These are phyloP conservation scores for Chlorella sp. DNA, from an alignment of 139 green algal species.

Conservation along the genomic window DNA sequence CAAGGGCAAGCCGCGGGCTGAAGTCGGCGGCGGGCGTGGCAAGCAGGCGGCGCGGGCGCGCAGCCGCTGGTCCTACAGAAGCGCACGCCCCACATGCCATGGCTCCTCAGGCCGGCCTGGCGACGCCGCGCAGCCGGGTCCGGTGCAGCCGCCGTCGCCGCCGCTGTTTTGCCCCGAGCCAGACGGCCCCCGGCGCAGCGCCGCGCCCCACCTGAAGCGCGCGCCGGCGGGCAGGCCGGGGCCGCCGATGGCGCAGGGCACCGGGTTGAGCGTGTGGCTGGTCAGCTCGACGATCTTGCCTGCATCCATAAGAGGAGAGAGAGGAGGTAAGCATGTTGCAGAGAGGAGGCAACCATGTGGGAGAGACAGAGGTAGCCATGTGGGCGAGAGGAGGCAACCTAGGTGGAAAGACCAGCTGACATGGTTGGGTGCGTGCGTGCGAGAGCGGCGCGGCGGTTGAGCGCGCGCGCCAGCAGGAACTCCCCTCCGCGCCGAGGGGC, in stretches of 20 bases:
- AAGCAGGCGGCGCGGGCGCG: background rate
- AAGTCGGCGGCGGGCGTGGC: background rate
- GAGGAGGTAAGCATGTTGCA: too few species aligned
- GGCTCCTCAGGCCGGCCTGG: background rate
- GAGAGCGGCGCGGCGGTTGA: too few species aligned
- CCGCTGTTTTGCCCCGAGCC: background rate
- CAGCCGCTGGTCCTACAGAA: background rate
- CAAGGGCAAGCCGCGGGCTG: background rate
- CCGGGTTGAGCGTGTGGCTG: conserved; percentile 70
- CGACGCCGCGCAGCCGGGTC: background rate
- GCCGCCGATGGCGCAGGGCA: conserved; percentile 67
- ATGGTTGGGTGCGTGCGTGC: too few species aligned
- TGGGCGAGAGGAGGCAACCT: too few species aligned
- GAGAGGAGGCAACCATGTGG: too few species aligned
- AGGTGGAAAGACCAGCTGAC: too few species aligned
- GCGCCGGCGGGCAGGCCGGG: conserved; percentile 52
- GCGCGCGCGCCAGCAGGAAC: too few species aligned
- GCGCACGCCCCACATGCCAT: background rate
- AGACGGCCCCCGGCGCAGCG: background rate
- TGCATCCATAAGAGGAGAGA: too few species aligned
- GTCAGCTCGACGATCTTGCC: conserved; percentile 62
- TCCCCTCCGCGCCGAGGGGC: too few species aligned
- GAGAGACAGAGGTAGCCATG: too few species aligned
- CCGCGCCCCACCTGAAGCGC: conserved; percentile 39
- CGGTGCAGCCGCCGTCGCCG: background rate